phyloP scores from a whole-genome alignment of 2,329 filamentous ascomycete genomes.

The Claviceps citrina region DNA sequence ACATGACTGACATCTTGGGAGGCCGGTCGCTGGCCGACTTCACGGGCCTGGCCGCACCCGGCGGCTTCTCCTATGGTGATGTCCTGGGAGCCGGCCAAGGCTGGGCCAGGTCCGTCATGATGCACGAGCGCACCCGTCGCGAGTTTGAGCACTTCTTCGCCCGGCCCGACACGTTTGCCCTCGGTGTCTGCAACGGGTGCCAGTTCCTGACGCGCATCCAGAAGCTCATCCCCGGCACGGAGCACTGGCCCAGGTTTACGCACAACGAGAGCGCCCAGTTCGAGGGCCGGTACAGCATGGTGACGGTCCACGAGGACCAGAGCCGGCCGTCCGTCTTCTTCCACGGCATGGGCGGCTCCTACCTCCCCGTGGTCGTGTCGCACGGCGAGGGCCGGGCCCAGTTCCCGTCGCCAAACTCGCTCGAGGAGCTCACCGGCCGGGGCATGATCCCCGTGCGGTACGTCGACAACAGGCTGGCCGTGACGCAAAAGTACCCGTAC shows the following conservation, averaged over 20 bases:
- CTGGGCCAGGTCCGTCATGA: conserved; percentile 85
- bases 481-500: conserved; percentile 71
- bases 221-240: conserved; percentile 71
- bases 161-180: conserved; percentile 73
- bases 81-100: conserved; percentile 80
- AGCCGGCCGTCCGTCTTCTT: conserved; percentile 62
- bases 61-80: conserved; percentile 90
- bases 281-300: conserved; percentile 78
- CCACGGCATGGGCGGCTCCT: conserved; percentile 69
- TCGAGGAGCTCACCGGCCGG: conserved; percentile 41
- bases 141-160: conserved; percentile 80
- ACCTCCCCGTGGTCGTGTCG: conserved; percentile 72
- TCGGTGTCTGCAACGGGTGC: conserved; percentile 95
- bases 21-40: conserved; percentile 70
- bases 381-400: conserved; percentile 81
- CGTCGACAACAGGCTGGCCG: conserved; percentile 60
- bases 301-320: conserved; percentile 49
- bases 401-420: conserved; percentile 41
- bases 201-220: conserved; percentile 76
- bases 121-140: conserved; percentile 59
- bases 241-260: conserved; percentile 73
- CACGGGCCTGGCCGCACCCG: conserved; percentile 80
- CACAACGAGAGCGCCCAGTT: conserved; percentile 78
- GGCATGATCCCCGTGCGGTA: conserved; percentile 68
- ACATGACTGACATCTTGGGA: conserved; percentile 85